Evolutionary conservation across 1,284 basidiomycete species (phyloP).

Genomic region (Abortiporus biennis): DNA sequence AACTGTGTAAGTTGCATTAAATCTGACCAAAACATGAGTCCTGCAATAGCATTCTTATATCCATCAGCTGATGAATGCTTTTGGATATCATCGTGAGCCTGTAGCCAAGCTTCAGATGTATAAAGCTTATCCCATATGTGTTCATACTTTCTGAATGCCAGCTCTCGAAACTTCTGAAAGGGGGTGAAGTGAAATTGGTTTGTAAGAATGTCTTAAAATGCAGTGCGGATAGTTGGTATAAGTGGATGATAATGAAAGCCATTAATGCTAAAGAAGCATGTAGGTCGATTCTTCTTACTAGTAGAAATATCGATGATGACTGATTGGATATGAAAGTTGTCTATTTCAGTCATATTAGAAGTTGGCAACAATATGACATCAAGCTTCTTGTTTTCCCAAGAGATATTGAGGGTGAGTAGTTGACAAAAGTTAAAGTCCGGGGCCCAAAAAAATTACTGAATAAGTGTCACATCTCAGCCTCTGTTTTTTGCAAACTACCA

Average conservation of each 20-base stretch:
- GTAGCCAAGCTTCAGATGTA: slow-evolving; percentile 15
- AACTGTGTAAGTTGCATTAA: slow-evolving; percentile 15
- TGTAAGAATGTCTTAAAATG: neutral
- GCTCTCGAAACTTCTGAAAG: neutral
- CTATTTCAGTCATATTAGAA: too few relatives aligned
- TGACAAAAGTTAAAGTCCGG: too few relatives aligned
- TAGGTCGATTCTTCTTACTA: too few relatives aligned
- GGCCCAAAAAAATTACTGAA: too few relatives aligned
- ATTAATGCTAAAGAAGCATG: too few relatives aligned
- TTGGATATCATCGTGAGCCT: slow-evolving; percentile 13
- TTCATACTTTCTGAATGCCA: neutral
- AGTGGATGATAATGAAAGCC: neutral
- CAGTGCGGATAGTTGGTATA: neutral
- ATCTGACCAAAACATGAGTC: slow-evolving; percentile 16
- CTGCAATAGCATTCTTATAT: slow-evolving; percentile 10
- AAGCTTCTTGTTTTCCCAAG: too few relatives aligned
- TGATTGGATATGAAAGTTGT: too few relatives aligned
- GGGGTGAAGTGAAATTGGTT: neutral
- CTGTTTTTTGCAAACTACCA: too few relatives aligned
- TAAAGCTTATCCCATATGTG: slow-evolving; percentile 16
- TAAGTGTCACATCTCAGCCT: too few relatives aligned
- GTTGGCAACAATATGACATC: too few relatives aligned
- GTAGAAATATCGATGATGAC: too few relatives aligned
- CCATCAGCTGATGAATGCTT: slow-evolving; percentile 7
- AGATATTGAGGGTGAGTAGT: too few relatives aligned